Base-by-base conservation (phyloP, 352 stramenopile genomes). In the Globisporangium lucens region DNA sequence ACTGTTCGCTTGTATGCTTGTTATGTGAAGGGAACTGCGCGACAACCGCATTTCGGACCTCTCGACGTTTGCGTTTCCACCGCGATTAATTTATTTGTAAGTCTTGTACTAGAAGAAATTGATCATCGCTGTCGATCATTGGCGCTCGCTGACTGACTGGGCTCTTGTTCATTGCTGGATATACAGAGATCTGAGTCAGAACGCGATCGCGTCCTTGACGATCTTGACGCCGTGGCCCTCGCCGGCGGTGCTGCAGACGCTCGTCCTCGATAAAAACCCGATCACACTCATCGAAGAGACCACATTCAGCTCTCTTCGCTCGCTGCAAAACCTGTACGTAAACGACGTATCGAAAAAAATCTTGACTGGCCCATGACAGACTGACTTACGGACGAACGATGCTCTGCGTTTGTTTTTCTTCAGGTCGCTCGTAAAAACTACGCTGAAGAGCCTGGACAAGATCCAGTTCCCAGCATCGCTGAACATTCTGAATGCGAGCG, bases 291-390 rank as follows among this genome's bases (percentile, higher is more conserved):
- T 93, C 22, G 75, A 60, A 0, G 56, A 69, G 12, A 58, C 79
- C 13, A 77, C 84, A 0, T 88, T 93, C 67, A 63, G 59, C 13
- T 56, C 67, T 29, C 69, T 93, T 7, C 70, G 75, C 5, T 73
- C 76, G 17, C 68, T 92, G 49, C 75, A 89, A 69, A 75, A 81
- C 27, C 67, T 92, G 78, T 87, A 74, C 60, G 77, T 82, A 1
- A 47, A 24, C 20, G 29, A 60, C 9, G 4, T n/a, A 49, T 49
- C 17, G 29, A 33, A 22, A 47, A 4, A 6, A 49, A 15, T n/a
- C 43, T 17, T 24, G 43, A 22, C n/a, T 51, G 0, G 4, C 3
- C 2, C 17, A 6, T 24, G 9, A 22, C 6, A 51, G 8, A 17
- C n/a, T 15, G 29, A 29, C 29, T 60, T 6, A 52, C 17, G 47